Percentiles rank a stretch among this genome's conserved stretches.
phyloP scores from a whole-genome alignment of 139 green algal genomes.

The Chlorella sp. region DNA sequence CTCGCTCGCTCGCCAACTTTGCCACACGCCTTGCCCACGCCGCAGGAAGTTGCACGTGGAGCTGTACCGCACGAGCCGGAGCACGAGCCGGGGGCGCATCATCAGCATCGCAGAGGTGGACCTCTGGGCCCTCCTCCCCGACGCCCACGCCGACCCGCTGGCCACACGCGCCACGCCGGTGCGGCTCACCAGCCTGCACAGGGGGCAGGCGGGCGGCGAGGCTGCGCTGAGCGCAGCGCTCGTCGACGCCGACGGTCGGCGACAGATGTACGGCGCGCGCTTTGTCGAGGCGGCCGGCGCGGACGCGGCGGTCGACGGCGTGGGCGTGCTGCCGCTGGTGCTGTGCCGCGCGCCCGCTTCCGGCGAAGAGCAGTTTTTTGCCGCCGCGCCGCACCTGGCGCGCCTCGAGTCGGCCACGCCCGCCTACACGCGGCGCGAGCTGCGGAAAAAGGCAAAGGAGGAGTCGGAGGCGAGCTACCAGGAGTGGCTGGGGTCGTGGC shows the following conservation, averaged over 20 bases:
- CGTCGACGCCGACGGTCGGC: conserved; percentile 10
- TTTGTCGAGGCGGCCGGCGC: neutral
- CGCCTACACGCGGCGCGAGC: conserved; percentile 3
- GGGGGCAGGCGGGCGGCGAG: neutral
- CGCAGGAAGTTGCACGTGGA: conserved; percentile 25
- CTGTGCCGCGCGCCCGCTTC: no score
- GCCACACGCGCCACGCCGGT: neutral
- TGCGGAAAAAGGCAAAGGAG: conserved; percentile 18
- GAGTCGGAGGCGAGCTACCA: neutral
- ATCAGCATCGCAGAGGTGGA: conserved; percentile 8
- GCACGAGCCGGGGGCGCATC: conserved; percentile 18
- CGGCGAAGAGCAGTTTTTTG: no score
- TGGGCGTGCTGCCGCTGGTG: no score
- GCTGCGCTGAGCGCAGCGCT: conserved; percentile 1
- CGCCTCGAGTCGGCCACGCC: conserved; percentile 16
- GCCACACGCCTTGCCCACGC: no score
- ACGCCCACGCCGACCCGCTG: neutral
- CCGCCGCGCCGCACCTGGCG: neutral
- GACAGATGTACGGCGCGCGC: conserved; percentile 1
- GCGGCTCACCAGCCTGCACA: neutral
- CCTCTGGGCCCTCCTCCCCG: neutral
- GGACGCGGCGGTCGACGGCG: neutral
- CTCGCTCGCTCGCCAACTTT: no score
- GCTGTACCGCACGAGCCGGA: conserved; percentile 23
- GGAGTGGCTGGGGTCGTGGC: conserved; percentile 2